Evolutionary conservation across 257 asterid species (phyloP), one percentile per base, ranked within the genome.

Genomic region (Striga asiatica): DNA sequence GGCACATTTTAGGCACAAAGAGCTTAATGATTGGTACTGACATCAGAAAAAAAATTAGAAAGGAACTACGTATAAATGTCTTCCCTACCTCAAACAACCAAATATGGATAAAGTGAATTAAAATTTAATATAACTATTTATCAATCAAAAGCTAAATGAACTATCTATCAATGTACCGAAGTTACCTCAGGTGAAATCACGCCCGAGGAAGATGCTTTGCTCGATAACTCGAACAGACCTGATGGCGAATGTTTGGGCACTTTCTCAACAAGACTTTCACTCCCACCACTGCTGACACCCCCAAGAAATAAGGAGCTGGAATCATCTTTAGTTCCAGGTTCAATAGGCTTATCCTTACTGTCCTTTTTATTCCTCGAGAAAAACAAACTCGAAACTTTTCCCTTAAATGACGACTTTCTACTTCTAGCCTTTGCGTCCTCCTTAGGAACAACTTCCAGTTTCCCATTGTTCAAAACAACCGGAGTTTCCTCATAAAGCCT

Each of bases 351-450:
- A 20, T 76, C 80, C 76, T 82, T 80, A 66, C 68, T 58, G 46
- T 67, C 27, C 68, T 70, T 91, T 70, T 77, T 91, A 73, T 59
- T 82, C 76, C 83, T 78, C 19, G 84, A 80, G 78, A 82, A 86
- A 61, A 91, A 84, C 74, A 91, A 72, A 70, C 80, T 84, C 12
- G 97, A 84, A 32, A 84, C 89, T 69, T 84, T 88, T 72, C 85
- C 93, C 53, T 74, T 87, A 20, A 87, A 78, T 5, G 94, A 81
- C 8, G 78, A 80, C 66, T 80, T 91, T 18, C 42, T 69, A 69
- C 71, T 82, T 70, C 75, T 77, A 50, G 56, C 61, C 72, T 80
- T 86, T 12, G 66, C 38, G 31, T 65, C 67, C 53, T 75, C 94
- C 51, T 82, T 78, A 4, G 62, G 42, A 59, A 60, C n/a, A n/a